Percentiles rank a stretch among this genome's conserved stretches.
phyloP scores from a whole-genome alignment of 1,139 yeast genomes.

The Yamadazyma aaseri region DNA sequence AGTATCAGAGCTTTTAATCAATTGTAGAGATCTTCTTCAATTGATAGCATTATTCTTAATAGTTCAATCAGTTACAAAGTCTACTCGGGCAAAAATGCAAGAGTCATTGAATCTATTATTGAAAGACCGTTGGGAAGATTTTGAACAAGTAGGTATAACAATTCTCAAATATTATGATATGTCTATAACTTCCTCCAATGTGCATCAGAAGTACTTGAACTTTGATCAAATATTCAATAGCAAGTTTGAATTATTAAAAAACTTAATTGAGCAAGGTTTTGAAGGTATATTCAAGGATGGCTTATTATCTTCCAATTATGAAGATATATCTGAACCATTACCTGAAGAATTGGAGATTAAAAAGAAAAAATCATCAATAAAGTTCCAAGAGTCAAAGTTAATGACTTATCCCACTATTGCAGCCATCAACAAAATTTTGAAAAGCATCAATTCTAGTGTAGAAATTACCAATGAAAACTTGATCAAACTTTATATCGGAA shows the following conservation, averaged over 20 bases:
- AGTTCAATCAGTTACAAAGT: conserved; percentile 24
- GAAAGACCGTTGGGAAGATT: conserved; percentile 30
- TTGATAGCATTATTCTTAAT: conserved; percentile 45
- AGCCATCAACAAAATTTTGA: conserved; percentile 35
- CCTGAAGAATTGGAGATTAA: conserved; percentile 6
- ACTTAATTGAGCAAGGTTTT: conserved; percentile 33
- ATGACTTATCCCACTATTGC: conserved; percentile 42
- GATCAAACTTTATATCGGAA: conserved; percentile 67
- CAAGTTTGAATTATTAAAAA: conserved; percentile 30
- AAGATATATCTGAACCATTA: conserved; percentile 5
- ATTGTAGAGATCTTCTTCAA: conserved; percentile 33
- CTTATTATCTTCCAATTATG: conserved; percentile 16
- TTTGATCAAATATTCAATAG: conserved; percentile 33
- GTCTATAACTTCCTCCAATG: conserved; percentile 25
- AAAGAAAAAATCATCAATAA: conserved; percentile 1
- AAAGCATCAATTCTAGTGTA: conserved; percentile 18
- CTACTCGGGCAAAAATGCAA: conserved; percentile 20
- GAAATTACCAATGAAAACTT: conserved; percentile 39
- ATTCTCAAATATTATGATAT: conserved; percentile 42
- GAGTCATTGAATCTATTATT: conserved; percentile 15
- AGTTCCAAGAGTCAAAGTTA: conserved; percentile 36
- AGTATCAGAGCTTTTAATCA: conserved; percentile 27
- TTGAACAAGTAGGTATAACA: conserved; percentile 29
- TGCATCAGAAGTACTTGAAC: conserved; percentile 22
- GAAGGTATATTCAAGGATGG: conserved; percentile 34